phyloP scores from a whole-genome alignment of 2,329 filamentous ascomycete genomes.

The Ophiostoma himal-ulmi region DNA sequence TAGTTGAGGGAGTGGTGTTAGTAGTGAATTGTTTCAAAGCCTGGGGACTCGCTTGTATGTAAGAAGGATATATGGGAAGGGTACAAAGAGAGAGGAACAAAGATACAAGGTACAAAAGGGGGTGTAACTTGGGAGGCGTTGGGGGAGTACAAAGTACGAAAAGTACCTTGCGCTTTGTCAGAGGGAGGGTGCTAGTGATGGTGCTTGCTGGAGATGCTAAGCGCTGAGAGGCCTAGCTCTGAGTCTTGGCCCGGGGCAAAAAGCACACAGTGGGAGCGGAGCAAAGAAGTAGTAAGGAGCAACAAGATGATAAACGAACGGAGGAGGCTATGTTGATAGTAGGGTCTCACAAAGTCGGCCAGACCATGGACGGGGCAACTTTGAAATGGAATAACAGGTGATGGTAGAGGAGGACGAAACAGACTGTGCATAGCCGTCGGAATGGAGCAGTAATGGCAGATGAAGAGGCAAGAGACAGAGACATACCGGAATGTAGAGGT shows the following conservation, averaged over 20 bases:
- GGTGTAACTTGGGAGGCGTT: not conserved
- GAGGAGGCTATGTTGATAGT: constrained; percentile 4
- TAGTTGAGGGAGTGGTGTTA: not conserved
- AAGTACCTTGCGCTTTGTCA: constrained; percentile 1
- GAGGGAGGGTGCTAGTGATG: not conserved
- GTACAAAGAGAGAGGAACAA: not conserved
- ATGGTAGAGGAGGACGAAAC: not conserved
- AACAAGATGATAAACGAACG: not conserved
- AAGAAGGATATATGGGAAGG: constrained; percentile 2
- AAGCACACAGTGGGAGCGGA: not conserved
- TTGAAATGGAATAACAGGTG: constrained; percentile 1
- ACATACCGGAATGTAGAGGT: not conserved
- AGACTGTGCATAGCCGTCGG: constrained; percentile 3
- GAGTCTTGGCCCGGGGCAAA: constrained; percentile 5
- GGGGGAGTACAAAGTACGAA: not conserved
- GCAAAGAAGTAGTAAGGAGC: not conserved
- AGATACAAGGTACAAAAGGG: constrained; percentile 5
- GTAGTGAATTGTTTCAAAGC: not conserved
- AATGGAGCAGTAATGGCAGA: not conserved
- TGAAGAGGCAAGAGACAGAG: not conserved
- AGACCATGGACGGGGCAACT: constrained; percentile 1
- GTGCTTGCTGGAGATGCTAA: not conserved
- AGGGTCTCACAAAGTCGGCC: constrained; percentile 9
- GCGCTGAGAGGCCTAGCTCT: not conserved
- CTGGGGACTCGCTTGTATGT: not conserved